phyloP scores from a whole-genome alignment of 805 yeast genomes.

The Wickerhamiella musiphila region DNA sequence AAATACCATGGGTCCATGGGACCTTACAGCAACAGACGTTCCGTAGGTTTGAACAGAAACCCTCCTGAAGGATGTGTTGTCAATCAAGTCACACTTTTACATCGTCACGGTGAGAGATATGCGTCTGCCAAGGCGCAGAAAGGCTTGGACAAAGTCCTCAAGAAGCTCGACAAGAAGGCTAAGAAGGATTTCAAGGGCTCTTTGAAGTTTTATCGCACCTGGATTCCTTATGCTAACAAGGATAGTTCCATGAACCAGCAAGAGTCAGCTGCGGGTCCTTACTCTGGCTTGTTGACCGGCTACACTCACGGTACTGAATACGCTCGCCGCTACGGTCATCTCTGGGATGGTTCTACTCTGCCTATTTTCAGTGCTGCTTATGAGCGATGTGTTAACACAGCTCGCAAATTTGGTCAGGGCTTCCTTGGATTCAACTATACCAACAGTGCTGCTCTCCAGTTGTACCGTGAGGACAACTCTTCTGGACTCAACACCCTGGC shows the following conservation, averaged over 20 bases:
- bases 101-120: conserved; percentile 45
- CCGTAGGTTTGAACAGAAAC: conserved; percentile 36
- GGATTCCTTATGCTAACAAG: conserved; percentile 27
- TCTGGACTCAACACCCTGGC: conserved; percentile 16
- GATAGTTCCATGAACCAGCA: conserved; percentile 29
- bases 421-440: conserved; percentile 16
- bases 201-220: conserved; percentile 30
- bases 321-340: conserved; percentile 31
- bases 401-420: conserved; percentile 18
- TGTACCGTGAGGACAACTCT: conserved; percentile 10
- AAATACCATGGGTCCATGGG: conserved; percentile 35
- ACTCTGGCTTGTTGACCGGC: conserved; percentile 36
- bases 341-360: conserved; percentile 25
- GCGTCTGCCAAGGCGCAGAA: conserved; percentile 19
- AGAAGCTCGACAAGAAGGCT: conserved; percentile 4
- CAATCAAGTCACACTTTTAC: conserved; percentile 35
- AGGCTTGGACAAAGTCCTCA: conserved; percentile 5
- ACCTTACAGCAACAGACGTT: conserved; percentile 32
- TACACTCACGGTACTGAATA: conserved; percentile 32
- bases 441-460: conserved; percentile 12
- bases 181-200: conserved; percentile 23
- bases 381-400: conserved; percentile 26
- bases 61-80: conserved; percentile 34
- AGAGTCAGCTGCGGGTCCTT: conserved; percentile 35
- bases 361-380: conserved; percentile 40